Evolutionary conservation across 805 yeast genomes (phyloP).

Genomic region (Suhomyces vadensis): DNA sequence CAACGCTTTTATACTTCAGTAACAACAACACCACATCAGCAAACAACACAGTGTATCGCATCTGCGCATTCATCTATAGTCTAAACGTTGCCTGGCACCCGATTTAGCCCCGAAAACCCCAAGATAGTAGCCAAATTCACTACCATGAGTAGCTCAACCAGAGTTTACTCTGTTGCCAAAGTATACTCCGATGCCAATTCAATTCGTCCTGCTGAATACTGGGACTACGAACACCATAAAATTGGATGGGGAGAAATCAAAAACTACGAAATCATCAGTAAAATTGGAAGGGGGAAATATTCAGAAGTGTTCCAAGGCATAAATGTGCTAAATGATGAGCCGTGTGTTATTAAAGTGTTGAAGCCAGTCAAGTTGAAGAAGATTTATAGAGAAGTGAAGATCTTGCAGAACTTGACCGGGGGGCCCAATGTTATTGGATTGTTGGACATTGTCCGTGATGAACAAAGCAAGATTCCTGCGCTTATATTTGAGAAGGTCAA

Average conservation of each 20-base stretch:
- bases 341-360: constrained; percentile 82
- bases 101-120: no score
- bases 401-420: constrained; percentile 78
- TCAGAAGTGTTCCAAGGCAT: constrained; percentile 93
- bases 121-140: no score
- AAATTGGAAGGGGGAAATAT: constrained; percentile 91
- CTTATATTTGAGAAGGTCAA: constrained; percentile 81
- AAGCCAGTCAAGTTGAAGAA: constrained; percentile 93
- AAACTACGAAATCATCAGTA: constrained; percentile 73
- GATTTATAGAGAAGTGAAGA: constrained; percentile 85
- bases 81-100: no score
- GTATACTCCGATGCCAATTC: constrained; percentile 78
- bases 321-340: constrained; percentile 58
- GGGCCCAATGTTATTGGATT: constrained; percentile 81
- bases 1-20: neutral
- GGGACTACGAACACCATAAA: constrained; percentile 76
- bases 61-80: neutral
- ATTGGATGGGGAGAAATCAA: constrained; percentile 44
- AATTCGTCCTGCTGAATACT: constrained; percentile 67
- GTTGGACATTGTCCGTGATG: constrained; percentile 80
- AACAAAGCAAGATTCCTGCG: constrained; percentile 80
- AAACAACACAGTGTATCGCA: neutral
- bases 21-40: neutral
- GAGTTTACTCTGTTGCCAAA: constrained; percentile 38
- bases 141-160: constrained; percentile 29